These are phyloP conservation scores for Alloteropsis semialata DNA, from an alignment of 176 grass and related monocot genomes.

Conservation along the genomic window DNA sequence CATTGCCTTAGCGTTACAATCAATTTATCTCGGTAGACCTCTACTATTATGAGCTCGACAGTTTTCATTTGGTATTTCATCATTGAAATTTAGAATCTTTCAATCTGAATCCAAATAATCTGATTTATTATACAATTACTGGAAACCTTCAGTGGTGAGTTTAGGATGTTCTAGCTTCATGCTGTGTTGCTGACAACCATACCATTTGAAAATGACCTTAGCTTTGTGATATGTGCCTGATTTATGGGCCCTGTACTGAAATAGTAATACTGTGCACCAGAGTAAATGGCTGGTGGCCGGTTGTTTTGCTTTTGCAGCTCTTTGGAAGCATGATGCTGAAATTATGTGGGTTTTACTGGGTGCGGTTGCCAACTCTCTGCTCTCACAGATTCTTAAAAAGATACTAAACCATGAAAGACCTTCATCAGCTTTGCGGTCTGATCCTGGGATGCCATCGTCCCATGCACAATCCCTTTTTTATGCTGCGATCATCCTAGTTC, in stretches of 20 bases:
- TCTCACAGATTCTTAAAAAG: conserved; percentile 63
- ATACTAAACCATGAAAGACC: conserved; percentile 82
- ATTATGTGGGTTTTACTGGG: conserved; percentile 65
- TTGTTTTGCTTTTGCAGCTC: conserved; percentile 47
- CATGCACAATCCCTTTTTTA: conserved; percentile 95
- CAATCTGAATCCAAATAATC: neutral
- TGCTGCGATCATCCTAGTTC: conserved; percentile 37
- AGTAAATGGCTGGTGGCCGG: conserved; percentile 81
- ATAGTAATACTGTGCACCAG: conserved; percentile 23
- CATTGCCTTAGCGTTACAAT: neutral
- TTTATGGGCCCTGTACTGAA: conserved; percentile 10
- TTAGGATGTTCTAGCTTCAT: neutral
- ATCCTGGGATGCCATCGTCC: conserved; percentile 95
- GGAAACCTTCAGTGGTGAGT: neutral
- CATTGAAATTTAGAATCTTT: neutral
- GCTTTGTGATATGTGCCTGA: conserved; percentile 9
- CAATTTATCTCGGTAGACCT: neutral
- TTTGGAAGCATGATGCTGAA: conserved; percentile 77
- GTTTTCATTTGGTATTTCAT: neutral
- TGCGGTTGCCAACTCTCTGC: conserved; percentile 44
- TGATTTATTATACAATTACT: neutral
- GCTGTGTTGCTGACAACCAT: neutral
- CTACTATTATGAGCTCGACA: neutral
- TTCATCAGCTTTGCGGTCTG: conserved; percentile 54
- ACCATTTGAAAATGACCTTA: neutral